phyloP scores from a whole-genome alignment of 2,329 filamentous ascomycete genomes.

The Ophiostoma ulmi region DNA sequence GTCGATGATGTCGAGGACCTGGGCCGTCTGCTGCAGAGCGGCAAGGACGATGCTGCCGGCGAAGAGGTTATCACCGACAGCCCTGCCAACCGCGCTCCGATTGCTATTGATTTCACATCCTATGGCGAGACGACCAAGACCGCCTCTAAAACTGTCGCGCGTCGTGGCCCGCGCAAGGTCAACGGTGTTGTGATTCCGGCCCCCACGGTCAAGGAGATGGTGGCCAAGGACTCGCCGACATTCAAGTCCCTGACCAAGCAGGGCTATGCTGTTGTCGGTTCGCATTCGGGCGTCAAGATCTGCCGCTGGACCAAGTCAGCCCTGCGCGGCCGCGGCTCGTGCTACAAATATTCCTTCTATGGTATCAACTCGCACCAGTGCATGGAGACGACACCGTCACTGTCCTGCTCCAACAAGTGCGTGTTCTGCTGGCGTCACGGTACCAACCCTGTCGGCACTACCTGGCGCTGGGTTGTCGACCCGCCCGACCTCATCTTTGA shows the following conservation, averaged over 20 bases:
- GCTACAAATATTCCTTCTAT: constrained; percentile 98
- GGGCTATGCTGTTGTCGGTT: constrained; percentile 91
- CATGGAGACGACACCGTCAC: constrained; percentile 94
- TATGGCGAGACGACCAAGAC: constrained; percentile 40
- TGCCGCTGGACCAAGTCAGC: constrained; percentile 98
- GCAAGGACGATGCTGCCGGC: constrained; percentile 34
- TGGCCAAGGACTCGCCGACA: constrained; percentile 83
- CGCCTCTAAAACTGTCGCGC: constrained; percentile 36
- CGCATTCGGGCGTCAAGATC: constrained; percentile 94
- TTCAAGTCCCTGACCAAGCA: constrained; percentile 89
- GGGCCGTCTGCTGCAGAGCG: constrained; percentile 56
- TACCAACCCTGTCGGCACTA: constrained; percentile 93
- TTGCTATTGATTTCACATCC: constrained; percentile 84
- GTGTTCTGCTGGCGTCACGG: constrained; percentile 99
- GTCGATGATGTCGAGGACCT: constrained; percentile 84
- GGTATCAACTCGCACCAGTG: constrained; percentile 94
- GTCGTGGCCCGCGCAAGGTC: constrained; percentile 27
- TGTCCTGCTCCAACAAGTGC: constrained; percentile 97
- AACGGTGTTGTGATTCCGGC: constrained; percentile 38
- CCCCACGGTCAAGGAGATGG: constrained; percentile 75
- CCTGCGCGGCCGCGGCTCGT: constrained; percentile 84
- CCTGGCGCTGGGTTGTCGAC: constrained; percentile 94
- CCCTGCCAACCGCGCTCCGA: constrained; percentile 38
- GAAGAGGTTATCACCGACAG: background rate
- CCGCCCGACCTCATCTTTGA: constrained; percentile 83